Base-by-base conservation (phyloP, 352 stramenopile species). In the Globisporangium acanthophoron region DNA sequence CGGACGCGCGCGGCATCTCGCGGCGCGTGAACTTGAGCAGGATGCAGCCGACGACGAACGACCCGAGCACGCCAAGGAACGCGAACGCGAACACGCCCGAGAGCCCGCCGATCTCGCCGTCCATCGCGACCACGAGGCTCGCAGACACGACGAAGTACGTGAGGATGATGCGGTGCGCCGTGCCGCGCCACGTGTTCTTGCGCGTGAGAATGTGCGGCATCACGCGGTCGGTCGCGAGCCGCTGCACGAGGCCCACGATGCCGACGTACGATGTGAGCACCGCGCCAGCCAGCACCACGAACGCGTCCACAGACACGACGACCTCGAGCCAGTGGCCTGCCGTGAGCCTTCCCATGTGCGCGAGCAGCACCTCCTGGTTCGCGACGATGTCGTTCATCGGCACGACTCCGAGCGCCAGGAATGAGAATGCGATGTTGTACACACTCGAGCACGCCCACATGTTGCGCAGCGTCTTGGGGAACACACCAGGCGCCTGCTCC, bases 381-480 rank as follows among this genome's bases (percentile, higher is more conserved):
- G 67, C 55, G 48, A 81, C 59, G 29, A 94, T 88, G 21, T 78
- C 70, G 40, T 70, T 49, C 44, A 96, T 70, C 4, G 76, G 79
- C 41, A 96, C 68, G 12, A 92, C 80, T 21, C 65, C 70, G 35
- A 96, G 70, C 33, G 76, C 60, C 27, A 96, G 63, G 31, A 92
- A 57, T 24, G 76, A 75, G 13, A 96, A 67, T 12, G 78, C 56
- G 49, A 88, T 70, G 62, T 96, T 96, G 70, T 92, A 94, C 15
- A 94, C 61, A 29, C 80, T 75, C 16, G 90, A 87, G 21, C 76
- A 58, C 2, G 67, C 52, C 84, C 84, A 94, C 84, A 94, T 94
- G 63, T 87, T 88, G 37, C 74, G 79, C 39, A 96, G 69, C 9
- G 83, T 94, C 64, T 89, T 88, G 1, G 78, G 76, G 57, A 96